A percentile compares a stretch with the other conserved stretches of the same genome.
phyloP scores from a whole-genome alignment of 2,329 filamentous ascomycete genomes.

The Xylaria multiplex region DNA sequence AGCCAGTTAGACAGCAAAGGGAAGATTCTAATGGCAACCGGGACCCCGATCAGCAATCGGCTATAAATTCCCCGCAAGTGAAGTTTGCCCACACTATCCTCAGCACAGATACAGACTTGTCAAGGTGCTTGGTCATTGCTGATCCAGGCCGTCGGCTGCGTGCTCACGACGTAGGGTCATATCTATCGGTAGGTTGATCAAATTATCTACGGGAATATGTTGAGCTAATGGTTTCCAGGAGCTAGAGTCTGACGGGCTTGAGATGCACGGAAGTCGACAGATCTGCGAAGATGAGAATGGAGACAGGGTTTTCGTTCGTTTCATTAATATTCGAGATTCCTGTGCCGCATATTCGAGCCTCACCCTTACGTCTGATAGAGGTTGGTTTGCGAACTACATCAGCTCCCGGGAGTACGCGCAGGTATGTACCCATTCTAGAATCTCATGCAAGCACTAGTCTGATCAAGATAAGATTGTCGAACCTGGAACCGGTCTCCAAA shows the following conservation, averaged over 20 bases:
- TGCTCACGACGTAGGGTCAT: constrained; percentile 54
- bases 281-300: constrained; percentile 47
- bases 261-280: constrained; percentile 53
- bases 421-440: constrained; percentile 41
- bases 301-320: constrained; percentile 63
- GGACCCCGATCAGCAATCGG: constrained; percentile 26
- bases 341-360: constrained; percentile 60
- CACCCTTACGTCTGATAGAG: constrained; percentile 52
- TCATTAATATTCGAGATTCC: constrained; percentile 70
- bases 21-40: constrained; percentile 32
- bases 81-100: constrained; percentile 51
- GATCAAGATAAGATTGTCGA: constrained; percentile 44
- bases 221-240: constrained; percentile 51
- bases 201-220: neutral
- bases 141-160: constrained; percentile 47
- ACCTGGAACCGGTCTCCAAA: constrained; percentile 45
- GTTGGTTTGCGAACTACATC: constrained; percentile 61
- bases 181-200: constrained; percentile 56
- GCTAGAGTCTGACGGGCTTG: constrained; percentile 50
- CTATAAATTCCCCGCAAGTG: constrained; percentile 31
- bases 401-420: constrained; percentile 57
- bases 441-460: constrained; percentile 9
- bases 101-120: constrained; percentile 59
- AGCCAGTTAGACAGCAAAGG: constrained; percentile 36
- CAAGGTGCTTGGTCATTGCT: constrained; percentile 57